phyloP scores from a whole-genome alignment of 2,329 filamentous ascomycete species.

The Sclerotinia subarctica region DNA sequence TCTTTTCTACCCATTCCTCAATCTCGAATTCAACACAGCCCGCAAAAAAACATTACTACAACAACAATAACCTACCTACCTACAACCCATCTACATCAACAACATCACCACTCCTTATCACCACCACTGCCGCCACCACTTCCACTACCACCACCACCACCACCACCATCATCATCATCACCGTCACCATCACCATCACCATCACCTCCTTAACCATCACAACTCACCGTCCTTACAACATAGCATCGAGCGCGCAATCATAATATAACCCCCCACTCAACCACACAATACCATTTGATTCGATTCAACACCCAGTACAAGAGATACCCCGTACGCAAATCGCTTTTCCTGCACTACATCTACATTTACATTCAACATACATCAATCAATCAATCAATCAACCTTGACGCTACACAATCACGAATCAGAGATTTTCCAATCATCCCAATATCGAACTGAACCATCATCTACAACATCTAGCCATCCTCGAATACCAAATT shows the following conservation, averaged over 20 bases:
- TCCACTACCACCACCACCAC: background rate
- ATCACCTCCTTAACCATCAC: background rate
- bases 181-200: conserved; percentile 16
- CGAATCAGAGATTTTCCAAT: background rate
- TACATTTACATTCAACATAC: background rate
- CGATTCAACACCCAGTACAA: background rate
- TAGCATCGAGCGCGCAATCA: conserved; percentile 2
- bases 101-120: conserved; percentile 20
- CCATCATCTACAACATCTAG: background rate
- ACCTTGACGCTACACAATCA: background rate
- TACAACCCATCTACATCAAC: background rate
- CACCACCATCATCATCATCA: conserved; percentile 8
- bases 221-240: conserved; percentile 12
- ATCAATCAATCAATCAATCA: too few relatives aligned
- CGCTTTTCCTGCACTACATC: background rate
- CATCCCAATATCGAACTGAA: background rate
- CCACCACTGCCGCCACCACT: background rate
- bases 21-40: conserved; percentile 20
- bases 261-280: background rate
- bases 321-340: background rate
- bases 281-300: background rate
- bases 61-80: background rate
- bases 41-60: conserved; percentile 14
- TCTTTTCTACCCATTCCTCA: conserved; percentile 20
- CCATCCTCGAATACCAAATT: conserved; percentile 4